Evolutionary conservation across 768 basidiomycete genomes (phyloP), one percentile per base, ranked within the genome.

Genomic region (Termitomyces sp.): DNA sequence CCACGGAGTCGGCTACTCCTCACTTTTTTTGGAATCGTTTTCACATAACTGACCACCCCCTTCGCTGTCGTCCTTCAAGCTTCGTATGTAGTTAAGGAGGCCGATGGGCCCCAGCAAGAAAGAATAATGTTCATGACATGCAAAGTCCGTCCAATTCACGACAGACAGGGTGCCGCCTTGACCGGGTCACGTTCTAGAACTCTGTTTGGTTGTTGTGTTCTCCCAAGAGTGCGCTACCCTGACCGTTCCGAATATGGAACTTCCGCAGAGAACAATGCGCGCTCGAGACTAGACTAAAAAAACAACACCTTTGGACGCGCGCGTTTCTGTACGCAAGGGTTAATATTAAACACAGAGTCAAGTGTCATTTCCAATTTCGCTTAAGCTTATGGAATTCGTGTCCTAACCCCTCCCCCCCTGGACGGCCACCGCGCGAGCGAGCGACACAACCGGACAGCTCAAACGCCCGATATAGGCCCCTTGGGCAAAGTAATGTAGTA

Each of bases 261-360:
- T 58, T 58, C 57, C 41, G 51, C 57, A 52, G 48, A 58, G 57
- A 58, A 58, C 41, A 58, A 2, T 16, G 28, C 32, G 26, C 50
- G 41, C 3, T n/a, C 47, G 12, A 44, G 4, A 40, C 48, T 57
- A 33, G 32, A 18, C 16, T 36, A 43, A 20, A 43, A 43, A 4
- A 40, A 38, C 5, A 32, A 32, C 1, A 1, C 1, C 16, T n/a
- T 43, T 18, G 14, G 18, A 9, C 5, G 33, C 13, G 13, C 23
- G 23, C 23, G 23, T 23, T 44, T 32, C 40, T 40, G 16, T 40
- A 18, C 26, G 32, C 20, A 44, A 57, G 56, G 56, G 47, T 57
- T 41, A 43, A 50, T 13, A 14, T 40, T 57, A 18, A 40, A 40
- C 13, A 38, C 36, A 57, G 48, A 26, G 18, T 16, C 30, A 7